phyloP scores from a whole-genome alignment of 2,329 filamentous ascomycete species.

The Aspergillus sp. region DNA sequence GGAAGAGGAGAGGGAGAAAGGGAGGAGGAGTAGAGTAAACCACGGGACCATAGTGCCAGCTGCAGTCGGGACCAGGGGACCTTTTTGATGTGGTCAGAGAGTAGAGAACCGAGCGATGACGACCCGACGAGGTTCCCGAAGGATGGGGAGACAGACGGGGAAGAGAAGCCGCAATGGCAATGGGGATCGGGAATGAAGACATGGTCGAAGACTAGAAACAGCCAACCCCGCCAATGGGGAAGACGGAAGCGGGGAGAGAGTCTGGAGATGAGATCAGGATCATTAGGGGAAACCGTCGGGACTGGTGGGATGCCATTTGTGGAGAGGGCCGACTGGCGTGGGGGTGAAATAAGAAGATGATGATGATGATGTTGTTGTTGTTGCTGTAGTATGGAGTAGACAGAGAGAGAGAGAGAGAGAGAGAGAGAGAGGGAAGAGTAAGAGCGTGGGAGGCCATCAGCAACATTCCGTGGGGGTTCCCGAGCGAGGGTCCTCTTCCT shows the following conservation, averaged over 20 bases:
- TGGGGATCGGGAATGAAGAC: background rate
- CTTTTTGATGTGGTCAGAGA: conserved; percentile 12
- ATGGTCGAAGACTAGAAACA: too few relatives aligned
- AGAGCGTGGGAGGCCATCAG: background rate
- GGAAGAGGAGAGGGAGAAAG: background rate
- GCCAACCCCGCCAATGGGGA: conserved; percentile 15
- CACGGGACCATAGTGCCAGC: background rate
- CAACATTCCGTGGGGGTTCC: background rate
- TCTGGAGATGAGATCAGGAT: conserved; percentile 7
- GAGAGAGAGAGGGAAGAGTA: conserved; percentile 9
- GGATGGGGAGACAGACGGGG: background rate
- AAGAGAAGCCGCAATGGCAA: conserved; percentile 1
- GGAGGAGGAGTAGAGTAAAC: background rate
- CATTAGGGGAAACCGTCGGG: conserved; percentile 2
- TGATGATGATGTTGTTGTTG: background rate
- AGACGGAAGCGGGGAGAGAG: conserved; percentile 10
- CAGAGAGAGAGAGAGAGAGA: background rate
- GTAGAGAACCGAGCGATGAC: background rate
- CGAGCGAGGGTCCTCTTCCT: background rate
- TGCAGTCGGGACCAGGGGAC: conserved; percentile 8
- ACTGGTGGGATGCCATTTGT: conserved; percentile 5
- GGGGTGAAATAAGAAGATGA: conserved; percentile 1
- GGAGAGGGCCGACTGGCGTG: conserved; percentile 11
- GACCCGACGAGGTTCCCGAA: conserved; percentile 7
- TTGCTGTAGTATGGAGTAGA: background rate